phyloP scores from a whole-genome alignment of 2,329 filamentous ascomycete genomes.

The Anisogramma anomala region DNA sequence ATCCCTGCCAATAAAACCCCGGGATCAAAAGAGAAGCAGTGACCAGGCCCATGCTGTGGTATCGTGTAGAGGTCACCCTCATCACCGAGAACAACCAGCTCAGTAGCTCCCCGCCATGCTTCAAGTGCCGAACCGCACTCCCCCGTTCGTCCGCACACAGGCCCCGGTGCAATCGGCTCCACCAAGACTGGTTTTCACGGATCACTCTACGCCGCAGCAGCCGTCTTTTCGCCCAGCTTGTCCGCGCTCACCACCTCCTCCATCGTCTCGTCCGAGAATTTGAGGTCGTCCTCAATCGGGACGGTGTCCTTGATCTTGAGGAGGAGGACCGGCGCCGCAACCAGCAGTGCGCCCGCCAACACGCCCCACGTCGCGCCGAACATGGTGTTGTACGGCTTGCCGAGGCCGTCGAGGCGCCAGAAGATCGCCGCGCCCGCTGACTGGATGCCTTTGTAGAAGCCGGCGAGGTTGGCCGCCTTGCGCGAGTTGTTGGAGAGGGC shows the following conservation, averaged over 20 bases:
- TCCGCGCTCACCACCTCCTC: constrained; percentile 47
- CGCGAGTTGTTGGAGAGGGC: constrained; percentile 84
- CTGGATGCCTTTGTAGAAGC: constrained; percentile 47
- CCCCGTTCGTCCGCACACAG: too few species aligned
- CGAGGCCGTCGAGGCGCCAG: constrained; percentile 55
- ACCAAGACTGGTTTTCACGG: too few species aligned
- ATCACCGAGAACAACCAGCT: too few species aligned
- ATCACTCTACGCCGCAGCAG: too few species aligned
- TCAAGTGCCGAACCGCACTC: too few species aligned
- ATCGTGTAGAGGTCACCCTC: too few species aligned
- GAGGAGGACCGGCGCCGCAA: constrained; percentile 70
- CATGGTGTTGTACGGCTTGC: constrained; percentile 55
- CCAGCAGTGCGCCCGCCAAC: constrained; percentile 58
- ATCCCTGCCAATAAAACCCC: too few species aligned
- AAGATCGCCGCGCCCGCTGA: constrained; percentile 73
- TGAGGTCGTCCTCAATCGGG: constrained; percentile 68
- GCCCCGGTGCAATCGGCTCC: too few species aligned
- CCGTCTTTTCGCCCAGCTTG: constrained; percentile 19
- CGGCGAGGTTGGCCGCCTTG: constrained; percentile 83
- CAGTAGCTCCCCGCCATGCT: too few species aligned
- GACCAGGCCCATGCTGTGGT: too few species aligned
- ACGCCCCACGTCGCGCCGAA: constrained; percentile 67
- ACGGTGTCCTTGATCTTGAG: constrained; percentile 72
- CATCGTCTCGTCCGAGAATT: constrained; percentile 72
- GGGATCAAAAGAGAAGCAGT: too few species aligned